These are phyloP conservation scores for Nymphaea colorata DNA, from an alignment of 164 flowering plant genomes.

Conservation along the genomic window DNA sequence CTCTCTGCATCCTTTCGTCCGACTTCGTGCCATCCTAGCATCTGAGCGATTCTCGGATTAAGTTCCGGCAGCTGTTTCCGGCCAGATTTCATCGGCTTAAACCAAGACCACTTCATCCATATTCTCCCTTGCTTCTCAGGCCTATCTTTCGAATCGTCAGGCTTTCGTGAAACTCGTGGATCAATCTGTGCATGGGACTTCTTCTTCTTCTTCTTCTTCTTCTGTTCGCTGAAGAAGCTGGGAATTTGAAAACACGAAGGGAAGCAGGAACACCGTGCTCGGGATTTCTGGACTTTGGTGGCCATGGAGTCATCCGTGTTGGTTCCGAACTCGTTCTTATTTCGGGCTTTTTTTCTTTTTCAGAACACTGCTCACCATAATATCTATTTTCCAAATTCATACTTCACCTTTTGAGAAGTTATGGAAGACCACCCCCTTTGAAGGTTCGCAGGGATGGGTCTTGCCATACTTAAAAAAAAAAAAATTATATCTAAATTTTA, in stretches of 20 bases:
- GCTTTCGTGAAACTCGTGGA: background rate
- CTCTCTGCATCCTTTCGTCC: background rate
- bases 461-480: no score
- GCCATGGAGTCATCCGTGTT: no score
- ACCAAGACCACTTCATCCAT: background rate
- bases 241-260: background rate
- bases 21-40: background rate
- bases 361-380: no score
- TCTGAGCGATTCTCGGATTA: background rate
- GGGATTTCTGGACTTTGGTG: no score
- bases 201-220: background rate
- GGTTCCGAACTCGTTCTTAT: no score
- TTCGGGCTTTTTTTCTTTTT: no score
- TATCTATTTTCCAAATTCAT: no score
- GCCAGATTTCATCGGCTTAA: background rate
- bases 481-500: no score
- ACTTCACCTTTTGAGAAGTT: no score
- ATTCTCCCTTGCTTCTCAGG: background rate
- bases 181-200: background rate
- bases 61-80: background rate
- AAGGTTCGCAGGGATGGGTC: no score
- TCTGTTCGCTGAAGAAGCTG: background rate
- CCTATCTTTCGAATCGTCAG: background rate
- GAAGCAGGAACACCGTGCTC: background rate
- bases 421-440: no score